These are phyloP conservation scores for Botryotinia calthae DNA, from an alignment of 2,329 filamentous ascomycete genomes.

Conservation along the genomic window DNA sequence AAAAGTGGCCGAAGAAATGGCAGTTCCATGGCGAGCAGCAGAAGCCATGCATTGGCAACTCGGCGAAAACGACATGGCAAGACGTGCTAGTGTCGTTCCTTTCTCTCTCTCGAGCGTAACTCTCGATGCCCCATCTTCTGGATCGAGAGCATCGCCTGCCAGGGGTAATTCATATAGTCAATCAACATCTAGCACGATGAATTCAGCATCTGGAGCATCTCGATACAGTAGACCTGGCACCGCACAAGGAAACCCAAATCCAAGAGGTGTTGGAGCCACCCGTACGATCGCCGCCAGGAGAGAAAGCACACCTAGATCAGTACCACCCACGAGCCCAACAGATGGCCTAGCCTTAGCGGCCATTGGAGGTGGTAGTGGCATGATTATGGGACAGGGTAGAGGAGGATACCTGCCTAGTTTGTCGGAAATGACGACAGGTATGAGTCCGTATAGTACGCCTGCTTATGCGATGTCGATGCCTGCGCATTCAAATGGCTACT, in stretches of 20 bases:
- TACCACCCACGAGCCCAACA: conserved; percentile 41
- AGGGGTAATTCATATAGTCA: conserved; percentile 35
- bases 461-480: conserved; percentile 47
- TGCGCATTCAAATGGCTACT: conserved; percentile 21
- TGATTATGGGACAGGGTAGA: conserved; percentile 32
- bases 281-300: conserved; percentile 36
- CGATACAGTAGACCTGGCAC: conserved; percentile 33
- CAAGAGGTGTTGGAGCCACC: conserved; percentile 25
- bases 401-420: conserved; percentile 54
- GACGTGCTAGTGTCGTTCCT: conserved; percentile 82
- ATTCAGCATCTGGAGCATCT: conserved; percentile 23
- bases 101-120: conserved; percentile 67
- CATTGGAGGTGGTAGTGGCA: conserved; percentile 33
- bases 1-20: conserved; percentile 92
- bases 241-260: conserved; percentile 25
- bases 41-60: conserved; percentile 99
- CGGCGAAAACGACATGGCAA: conserved; percentile 90
- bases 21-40: conserved; percentile 88
- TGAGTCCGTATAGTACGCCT: conserved; percentile 59
- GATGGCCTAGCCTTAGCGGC: conserved; percentile 39
- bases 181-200: conserved; percentile 31
- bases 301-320: conserved; percentile 38
- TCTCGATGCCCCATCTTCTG: conserved; percentile 43
- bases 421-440: conserved; percentile 61
- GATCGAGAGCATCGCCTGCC: conserved; percentile 46